Evolutionary conservation across 306 rosid genomes (phyloP), one percentile per base, ranked within the genome.

Genomic region (Abrus pulchellus): DNA sequence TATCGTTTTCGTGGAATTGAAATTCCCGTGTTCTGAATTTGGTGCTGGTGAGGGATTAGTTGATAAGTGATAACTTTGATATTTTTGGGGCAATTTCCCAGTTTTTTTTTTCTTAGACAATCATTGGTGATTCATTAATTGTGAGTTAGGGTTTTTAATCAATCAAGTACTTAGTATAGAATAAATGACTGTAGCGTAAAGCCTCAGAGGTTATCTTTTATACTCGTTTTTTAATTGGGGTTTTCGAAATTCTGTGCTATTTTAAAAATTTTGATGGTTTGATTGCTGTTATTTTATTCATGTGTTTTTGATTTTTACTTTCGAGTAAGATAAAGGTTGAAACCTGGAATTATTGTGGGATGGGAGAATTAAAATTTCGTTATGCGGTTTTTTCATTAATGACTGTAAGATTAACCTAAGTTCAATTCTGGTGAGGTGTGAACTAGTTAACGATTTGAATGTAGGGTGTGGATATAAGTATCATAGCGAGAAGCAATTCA

Each of bases 91-190:
- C 7, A 54, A 30, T 81, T 64, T 45, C 0, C 50, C 10, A 9
- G n/a, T 73, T 59, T 6, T 45, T 1, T 59, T 28, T 5, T 61
- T 68, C 9, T 66, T 57, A 5, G 45, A 77, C 63, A 6, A 76
- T 61, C 70, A 32, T 60, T 44, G 14, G 54, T 29, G 77, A 73
- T 78, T 68, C 3, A 4, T 55, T 60, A 50, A n/a, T 71, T 3
- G 34, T 20, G 59, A 57, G 30, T 50, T 30, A 41, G 52, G 14
- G 45, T 10, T 76, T 72, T 65, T 14, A 30, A 68, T 14, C 6
- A 6, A 55, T 44, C 9, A 41, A 52, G 72, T 41, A 54, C 56
- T 32, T 78, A 44, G 40, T 6, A 33, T 33, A 49, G 45, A 63
- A 14, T 57, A 41, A 66, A 64, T 48, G 44, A 14, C 29, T 80